A percentile compares a stretch with the other conserved stretches of the same genome.
phyloP scores from a whole-genome alignment of 2,329 filamentous ascomycete genomes.

The Diplodia scrobiculata region DNA sequence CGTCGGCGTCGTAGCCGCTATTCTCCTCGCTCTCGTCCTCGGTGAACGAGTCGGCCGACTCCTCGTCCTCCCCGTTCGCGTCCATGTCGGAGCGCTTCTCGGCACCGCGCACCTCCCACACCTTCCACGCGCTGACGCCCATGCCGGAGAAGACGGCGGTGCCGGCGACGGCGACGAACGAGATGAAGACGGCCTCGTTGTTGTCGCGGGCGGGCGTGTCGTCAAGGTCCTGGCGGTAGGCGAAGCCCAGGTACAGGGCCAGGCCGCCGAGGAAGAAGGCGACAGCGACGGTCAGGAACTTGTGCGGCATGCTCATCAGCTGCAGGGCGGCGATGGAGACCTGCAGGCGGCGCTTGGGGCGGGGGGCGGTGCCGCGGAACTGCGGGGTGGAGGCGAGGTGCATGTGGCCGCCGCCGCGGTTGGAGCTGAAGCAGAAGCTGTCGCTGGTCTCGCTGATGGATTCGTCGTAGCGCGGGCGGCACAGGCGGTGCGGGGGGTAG shows the following conservation, averaged over 20 bases:
- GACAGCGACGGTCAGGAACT: conserved; percentile 9
- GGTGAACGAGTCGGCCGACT: neutral
- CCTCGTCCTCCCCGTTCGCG: neutral
- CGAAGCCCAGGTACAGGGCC: conserved; percentile 14
- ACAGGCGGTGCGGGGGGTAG: conserved; percentile 9
- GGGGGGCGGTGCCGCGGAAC: neutral
- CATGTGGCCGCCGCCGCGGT: too few species aligned
- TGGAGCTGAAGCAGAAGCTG: neutral
- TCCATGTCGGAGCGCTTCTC: conserved; percentile 1
- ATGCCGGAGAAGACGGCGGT: neutral
- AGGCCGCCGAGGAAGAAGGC: conserved; percentile 16
- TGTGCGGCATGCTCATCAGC: conserved; percentile 16
- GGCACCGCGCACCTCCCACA: conserved; percentile 11
- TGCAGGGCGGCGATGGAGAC: conserved; percentile 21
- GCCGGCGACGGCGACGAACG: neutral
- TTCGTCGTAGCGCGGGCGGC: conserved; percentile 9
- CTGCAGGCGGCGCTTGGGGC: neutral
- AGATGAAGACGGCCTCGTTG: conserved; percentile 19
- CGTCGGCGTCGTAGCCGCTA: neutral
- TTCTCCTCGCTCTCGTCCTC: neutral
- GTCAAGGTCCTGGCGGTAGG: conserved; percentile 21
- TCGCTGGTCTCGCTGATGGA: neutral
- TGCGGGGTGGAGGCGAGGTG: neutral
- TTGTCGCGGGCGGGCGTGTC: conserved; percentile 15
- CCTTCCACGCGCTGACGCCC: conserved; percentile 9